These are phyloP conservation scores for Ciborinia camelliae DNA, from an alignment of 2,329 filamentous ascomycete species.

Conservation along the genomic window DNA sequence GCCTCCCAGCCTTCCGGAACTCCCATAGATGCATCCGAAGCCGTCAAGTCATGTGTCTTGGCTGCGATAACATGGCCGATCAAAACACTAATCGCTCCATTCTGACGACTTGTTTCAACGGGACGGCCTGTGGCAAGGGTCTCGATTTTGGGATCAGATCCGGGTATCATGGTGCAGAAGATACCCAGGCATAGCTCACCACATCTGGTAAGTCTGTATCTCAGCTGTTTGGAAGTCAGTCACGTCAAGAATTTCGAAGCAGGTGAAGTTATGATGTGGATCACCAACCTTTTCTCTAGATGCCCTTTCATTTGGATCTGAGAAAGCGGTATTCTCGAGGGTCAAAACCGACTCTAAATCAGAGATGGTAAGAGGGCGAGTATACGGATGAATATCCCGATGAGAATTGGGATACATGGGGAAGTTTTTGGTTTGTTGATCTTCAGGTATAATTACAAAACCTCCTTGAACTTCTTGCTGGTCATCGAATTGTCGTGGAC, in stretches of 20 bases:
- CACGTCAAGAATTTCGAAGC: conserved; percentile 17
- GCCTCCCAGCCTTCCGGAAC: conserved; percentile 65
- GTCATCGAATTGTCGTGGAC: conserved; percentile 18
- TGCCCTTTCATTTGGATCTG: conserved; percentile 48
- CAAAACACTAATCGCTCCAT: conserved; percentile 58
- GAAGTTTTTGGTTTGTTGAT: conserved; percentile 27
- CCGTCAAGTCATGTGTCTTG: conserved; percentile 57
- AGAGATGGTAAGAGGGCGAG: conserved; percentile 66
- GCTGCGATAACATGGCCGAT: conserved; percentile 78
- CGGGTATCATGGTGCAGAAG: conserved; percentile 62
- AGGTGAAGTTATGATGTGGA: not conserved
- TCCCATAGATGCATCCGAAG: conserved; percentile 76
- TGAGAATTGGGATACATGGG: conserved; percentile 39
- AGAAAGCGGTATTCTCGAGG: conserved; percentile 54
- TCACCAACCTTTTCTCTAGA: conserved; percentile 51
- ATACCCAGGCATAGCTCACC: conserved; percentile 76
- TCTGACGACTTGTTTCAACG: conserved; percentile 57
- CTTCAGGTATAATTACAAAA: conserved; percentile 29
- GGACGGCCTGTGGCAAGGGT: conserved; percentile 54
- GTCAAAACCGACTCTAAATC: conserved; percentile 59
- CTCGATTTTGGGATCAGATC: conserved; percentile 48
- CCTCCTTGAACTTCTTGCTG: conserved; percentile 20
- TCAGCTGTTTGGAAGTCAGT: conserved; percentile 52
- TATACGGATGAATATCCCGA: conserved; percentile 62
- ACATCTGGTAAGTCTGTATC: conserved; percentile 71